These are phyloP conservation scores for Starmerella asiatica DNA, from an alignment of 805 yeast genomes.

Conservation along the genomic window DNA sequence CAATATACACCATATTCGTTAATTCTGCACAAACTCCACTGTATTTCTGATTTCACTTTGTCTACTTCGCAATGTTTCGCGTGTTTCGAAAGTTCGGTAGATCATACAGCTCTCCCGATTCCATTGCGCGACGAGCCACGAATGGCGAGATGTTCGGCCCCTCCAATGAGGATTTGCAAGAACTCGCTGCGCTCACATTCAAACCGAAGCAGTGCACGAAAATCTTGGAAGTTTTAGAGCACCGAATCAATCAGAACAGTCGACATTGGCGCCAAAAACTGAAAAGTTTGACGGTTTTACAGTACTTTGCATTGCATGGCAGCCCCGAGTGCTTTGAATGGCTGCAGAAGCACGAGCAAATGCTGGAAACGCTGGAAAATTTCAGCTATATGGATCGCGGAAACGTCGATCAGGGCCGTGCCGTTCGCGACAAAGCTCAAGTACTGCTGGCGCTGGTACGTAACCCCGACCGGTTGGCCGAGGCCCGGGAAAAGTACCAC, in stretches of 20 bases:
- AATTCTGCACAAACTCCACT: no score
- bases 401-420: slow-evolving; percentile 26
- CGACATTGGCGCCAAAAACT: slow-evolving; percentile 23
- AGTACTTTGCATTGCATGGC: slow-evolving; percentile 21
- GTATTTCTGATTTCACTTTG: no score
- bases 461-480: slow-evolving; percentile 21
- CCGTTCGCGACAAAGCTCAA: slow-evolving; percentile 25
- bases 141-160: slow-evolving; percentile 20
- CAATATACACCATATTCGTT: no score
- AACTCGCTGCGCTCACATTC: slow-evolving; percentile 13
- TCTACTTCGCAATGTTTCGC: slow-evolving; percentile 7
- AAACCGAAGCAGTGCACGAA: slow-evolving; percentile 15
- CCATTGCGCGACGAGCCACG: slow-evolving; percentile 20
- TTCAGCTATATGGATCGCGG: slow-evolving; percentile 16
- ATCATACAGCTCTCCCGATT: slow-evolving; percentile 12
- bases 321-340: slow-evolving; percentile 16
- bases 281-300: slow-evolving; percentile 21
- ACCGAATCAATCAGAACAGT: slow-evolving; percentile 15
- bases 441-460: slow-evolving; percentile 21
- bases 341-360: slow-evolving; percentile 10
- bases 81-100: slow-evolving; percentile 3
- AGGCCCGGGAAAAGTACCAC: slow-evolving; percentile 22
- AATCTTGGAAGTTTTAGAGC: slow-evolving; percentile 17
- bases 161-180: slow-evolving; percentile 18
- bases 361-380: slow-evolving; percentile 9